Conservation (phyloP, 2,329 filamentous ascomycete species). For the Neofusicoccum umdonicola region DNA sequence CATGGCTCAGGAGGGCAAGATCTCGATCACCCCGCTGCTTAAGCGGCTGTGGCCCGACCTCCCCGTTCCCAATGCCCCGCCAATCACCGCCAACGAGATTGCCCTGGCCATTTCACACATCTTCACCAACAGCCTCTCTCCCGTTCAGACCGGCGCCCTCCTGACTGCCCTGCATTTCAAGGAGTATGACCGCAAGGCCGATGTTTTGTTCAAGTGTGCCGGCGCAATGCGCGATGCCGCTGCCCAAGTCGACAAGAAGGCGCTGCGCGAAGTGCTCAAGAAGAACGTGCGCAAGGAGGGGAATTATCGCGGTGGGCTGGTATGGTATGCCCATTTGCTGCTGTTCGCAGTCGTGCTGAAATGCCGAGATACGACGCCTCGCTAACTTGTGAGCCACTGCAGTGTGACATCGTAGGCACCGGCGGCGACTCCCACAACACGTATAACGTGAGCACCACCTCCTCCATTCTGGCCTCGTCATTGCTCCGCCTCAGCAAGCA, state of each 20-base stretch:
- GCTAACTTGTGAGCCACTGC: neutral
- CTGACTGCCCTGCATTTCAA: slow-evolving; percentile 92
- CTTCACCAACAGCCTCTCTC: slow-evolving; percentile 86
- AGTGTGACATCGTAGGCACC: slow-evolving; percentile 94
- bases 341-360: neutral
- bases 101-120: slow-evolving; percentile 86
- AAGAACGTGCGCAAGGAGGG: slow-evolving; percentile 65
- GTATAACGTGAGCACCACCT: slow-evolving; percentile 96
- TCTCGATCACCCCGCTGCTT: slow-evolving; percentile 68
- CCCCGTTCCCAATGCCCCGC: slow-evolving; percentile 42
- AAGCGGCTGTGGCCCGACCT: slow-evolving; percentile 65
- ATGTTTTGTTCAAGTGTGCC: slow-evolving; percentile 84
- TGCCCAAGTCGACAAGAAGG: slow-evolving; percentile 64
- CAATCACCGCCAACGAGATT: slow-evolving; percentile 74
- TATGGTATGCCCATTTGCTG: slow-evolving; percentile 47
- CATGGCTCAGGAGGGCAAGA: slow-evolving; percentile 29
- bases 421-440: slow-evolving; percentile 96
- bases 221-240: slow-evolving; percentile 80
- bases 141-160: slow-evolving; percentile 81
- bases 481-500: slow-evolving; percentile 88
- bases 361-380: too few species aligned
- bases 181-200: slow-evolving; percentile 75
- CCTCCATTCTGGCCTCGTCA: slow-evolving; percentile 86
- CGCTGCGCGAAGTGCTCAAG: slow-evolving; percentile 61
- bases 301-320: slow-evolving; percentile 76